These are phyloP conservation scores for Gelatoporia subvermispora DNA, from an alignment of 768 basidiomycete genomes.

Conservation along the genomic window DNA sequence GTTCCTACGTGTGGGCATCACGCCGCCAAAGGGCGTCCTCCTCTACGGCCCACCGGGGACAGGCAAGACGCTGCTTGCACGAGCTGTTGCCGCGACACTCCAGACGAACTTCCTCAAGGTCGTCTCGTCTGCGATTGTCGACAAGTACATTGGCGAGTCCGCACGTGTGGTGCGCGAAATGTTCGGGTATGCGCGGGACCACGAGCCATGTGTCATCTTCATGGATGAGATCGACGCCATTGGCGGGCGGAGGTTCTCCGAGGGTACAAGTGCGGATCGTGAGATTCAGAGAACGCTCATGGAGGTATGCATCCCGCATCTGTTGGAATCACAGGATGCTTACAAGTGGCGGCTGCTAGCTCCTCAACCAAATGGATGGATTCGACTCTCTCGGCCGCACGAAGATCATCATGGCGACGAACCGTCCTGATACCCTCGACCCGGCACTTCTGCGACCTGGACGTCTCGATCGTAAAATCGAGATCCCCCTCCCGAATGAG, in stretches of 20 bases:
- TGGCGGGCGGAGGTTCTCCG: constrained; percentile 83
- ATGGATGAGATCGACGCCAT: constrained; percentile 99
- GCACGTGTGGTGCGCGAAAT: constrained; percentile 96
- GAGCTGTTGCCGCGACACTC: constrained; percentile 93
- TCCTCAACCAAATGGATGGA: constrained; percentile 99
- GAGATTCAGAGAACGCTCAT: constrained; percentile 98
- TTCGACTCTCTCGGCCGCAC: constrained; percentile 95
- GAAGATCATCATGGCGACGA: constrained; percentile 99
- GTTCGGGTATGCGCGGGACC: constrained; percentile 97
- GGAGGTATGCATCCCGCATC: constrained; percentile 54
- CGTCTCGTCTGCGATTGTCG: constrained; percentile 95
- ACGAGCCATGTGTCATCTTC: constrained; percentile 98
- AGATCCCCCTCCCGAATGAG: constrained; percentile 96
- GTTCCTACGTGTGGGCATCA: constrained; percentile 93
- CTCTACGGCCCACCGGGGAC: constrained; percentile 96
- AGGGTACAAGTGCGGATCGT: constrained; percentile 96
- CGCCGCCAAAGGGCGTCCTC: constrained; percentile 92
- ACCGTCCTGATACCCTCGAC: constrained; percentile 96
- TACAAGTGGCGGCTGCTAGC: constrained; percentile 35
- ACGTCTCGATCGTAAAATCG: constrained; percentile 94
- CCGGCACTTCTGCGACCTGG: constrained; percentile 95
- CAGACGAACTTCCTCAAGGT: constrained; percentile 98
- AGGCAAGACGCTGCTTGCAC: constrained; percentile 91
- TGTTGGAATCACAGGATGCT: neutral
- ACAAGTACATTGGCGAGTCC: constrained; percentile 98